phyloP scores from a whole-genome alignment of 805 yeast species.

The Yamadazyma akitaensis region DNA sequence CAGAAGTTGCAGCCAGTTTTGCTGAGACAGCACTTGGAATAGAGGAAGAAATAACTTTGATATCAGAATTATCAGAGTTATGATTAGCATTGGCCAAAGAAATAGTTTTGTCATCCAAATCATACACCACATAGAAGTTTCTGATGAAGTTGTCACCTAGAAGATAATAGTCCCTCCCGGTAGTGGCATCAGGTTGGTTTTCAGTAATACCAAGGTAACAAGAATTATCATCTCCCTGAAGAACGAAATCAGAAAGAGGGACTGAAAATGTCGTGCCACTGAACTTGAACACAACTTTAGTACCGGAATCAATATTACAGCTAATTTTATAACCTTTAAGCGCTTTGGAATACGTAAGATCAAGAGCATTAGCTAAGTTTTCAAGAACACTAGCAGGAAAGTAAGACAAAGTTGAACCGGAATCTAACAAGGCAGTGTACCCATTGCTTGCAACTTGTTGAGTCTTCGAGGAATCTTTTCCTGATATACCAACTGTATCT shows the following conservation, averaged over 20 bases:
- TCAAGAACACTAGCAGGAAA: conserved; percentile 22
- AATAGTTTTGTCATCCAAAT: conserved; percentile 52
- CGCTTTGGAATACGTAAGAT: conserved; percentile 26
- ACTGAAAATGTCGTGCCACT: conserved; percentile 1
- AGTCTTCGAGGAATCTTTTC: conserved; percentile 2
- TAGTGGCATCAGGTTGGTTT: conserved; percentile 1
- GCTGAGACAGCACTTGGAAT: conserved; percentile 52
- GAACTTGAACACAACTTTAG: conserved; percentile 1
- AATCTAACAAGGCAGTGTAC: conserved; percentile 15
- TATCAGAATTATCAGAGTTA: conserved; percentile 26
- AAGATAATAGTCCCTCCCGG: conserved; percentile 35
- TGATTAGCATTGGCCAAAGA: conserved; percentile 43
- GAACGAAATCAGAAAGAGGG: conserved; percentile 12
- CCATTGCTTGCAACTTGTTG: conserved; percentile 6
- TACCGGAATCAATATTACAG: neutral
- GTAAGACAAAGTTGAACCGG: conserved; percentile 20
- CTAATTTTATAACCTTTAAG: conserved; percentile 1
- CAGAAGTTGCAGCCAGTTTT: conserved; percentile 30
- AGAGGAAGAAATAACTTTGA: conserved; percentile 38
- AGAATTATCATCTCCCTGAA: neutral
- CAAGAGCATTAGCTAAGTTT: conserved; percentile 32
- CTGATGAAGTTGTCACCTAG: conserved; percentile 66
- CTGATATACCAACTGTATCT: conserved; percentile 27
- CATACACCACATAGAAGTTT: conserved; percentile 60
- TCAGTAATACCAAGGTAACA: conserved; percentile 6